Evolutionary conservation across 1,284 basidiomycete species (phyloP).

Genomic region (Malassezia yamatoensis): DNA sequence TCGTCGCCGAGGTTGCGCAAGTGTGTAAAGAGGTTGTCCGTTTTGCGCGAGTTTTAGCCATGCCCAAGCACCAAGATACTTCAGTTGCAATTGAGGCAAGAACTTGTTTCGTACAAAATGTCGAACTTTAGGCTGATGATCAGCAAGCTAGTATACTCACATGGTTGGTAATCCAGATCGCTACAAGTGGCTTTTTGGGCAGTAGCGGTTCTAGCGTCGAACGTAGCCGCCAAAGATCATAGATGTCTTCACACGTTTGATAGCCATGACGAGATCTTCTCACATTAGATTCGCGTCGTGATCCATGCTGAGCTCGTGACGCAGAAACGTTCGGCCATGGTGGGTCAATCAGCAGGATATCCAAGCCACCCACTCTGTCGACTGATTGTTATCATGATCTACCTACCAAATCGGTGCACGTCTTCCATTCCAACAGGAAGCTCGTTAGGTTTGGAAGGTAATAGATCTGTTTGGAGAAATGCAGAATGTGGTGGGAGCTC

Average conservation of each 20-base stretch:
- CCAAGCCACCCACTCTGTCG: constrained; percentile 4
- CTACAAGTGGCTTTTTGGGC: constrained; percentile 7
- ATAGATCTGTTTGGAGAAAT: constrained; percentile 15
- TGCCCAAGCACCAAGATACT: constrained; percentile 6
- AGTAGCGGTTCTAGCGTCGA: constrained; percentile 15
- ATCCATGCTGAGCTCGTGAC: constrained; percentile 1
- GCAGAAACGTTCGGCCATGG: constrained; percentile 20
- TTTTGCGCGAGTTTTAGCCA: constrained; percentile 19
- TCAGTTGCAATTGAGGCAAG: constrained; percentile 9
- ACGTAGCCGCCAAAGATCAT: constrained; percentile 19
- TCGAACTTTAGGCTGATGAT: constrained; percentile 14
- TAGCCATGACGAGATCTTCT: constrained; percentile 1
- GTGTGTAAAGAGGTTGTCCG: constrained; percentile 5
- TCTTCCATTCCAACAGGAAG: constrained; percentile 5
- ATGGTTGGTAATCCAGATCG: constrained; percentile 19
- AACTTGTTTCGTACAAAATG: constrained; percentile 16
- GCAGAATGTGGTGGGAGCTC: constrained; percentile 8
- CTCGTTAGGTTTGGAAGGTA: background rate
- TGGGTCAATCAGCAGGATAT: constrained; percentile 18
- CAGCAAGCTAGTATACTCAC: background rate
- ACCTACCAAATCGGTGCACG: constrained; percentile 8
- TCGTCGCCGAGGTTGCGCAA: constrained; percentile 2
- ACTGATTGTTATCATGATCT: background rate
- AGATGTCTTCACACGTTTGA: constrained; percentile 13
- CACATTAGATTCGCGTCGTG: background rate